Conservation (phyloP, 148 eudicot genomes). For the Rhododendron vialii region DNA sequence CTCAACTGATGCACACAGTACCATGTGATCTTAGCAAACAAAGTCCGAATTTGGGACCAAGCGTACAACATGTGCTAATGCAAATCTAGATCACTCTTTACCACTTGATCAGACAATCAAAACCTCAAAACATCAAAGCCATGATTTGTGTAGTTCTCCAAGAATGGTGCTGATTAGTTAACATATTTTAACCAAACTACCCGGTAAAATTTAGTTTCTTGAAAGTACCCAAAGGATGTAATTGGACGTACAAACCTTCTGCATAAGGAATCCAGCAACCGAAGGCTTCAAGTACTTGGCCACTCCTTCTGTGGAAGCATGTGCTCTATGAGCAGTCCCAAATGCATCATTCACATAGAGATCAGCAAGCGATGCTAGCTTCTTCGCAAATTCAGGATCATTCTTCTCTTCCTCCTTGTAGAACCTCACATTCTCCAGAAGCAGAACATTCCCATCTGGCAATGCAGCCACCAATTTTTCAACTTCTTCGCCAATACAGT, state of each 20-base stretch:
- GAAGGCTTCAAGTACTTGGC: conserved; percentile 77
- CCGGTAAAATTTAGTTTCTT: neutral
- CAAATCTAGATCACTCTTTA: neutral
- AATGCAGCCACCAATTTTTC: conserved; percentile 58
- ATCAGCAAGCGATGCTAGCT: conserved; percentile 82
- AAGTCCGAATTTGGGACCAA: neutral
- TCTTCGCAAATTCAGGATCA: conserved; percentile 81
- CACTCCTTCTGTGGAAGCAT: conserved; percentile 83
- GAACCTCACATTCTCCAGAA: conserved; percentile 83
- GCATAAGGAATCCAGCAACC: conserved; percentile 86
- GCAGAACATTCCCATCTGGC: conserved; percentile 79
- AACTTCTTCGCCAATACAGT: conserved; percentile 78
- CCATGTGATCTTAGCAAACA: neutral
- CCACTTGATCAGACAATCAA: neutral
- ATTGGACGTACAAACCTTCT: conserved; percentile 50
- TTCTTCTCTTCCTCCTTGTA: conserved; percentile 94
- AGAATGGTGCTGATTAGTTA: neutral
- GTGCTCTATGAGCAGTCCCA: conserved; percentile 83
- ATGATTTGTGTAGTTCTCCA: neutral
- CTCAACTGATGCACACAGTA: neutral
- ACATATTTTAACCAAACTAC: neutral
- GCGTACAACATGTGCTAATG: neutral
- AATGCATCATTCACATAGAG: conserved; percentile 83
- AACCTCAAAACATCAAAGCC: neutral
- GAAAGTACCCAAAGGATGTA: neutral